Base-by-base conservation (phyloP, 495 filamentous ascomycete species). In the Lophiotrema nucula region DNA sequence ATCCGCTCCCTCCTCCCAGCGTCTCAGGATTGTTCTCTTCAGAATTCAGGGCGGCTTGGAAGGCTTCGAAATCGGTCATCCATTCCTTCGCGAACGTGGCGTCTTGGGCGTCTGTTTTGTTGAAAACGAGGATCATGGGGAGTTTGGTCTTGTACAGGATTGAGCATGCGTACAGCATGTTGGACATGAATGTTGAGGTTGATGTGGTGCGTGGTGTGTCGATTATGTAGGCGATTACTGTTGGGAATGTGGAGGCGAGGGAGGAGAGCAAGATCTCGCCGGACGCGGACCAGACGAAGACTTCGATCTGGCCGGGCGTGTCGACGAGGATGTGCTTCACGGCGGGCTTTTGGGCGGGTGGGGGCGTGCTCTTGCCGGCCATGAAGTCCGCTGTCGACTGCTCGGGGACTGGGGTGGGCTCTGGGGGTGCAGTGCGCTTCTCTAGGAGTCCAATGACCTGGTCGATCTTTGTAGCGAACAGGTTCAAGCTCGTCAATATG, bases 61-160 rank as follows among this genome's bases (percentile, higher is more conserved):
- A 99, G 13, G 88, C 84, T 60, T 97, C 92, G 66, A 95, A 97
- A 69, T 99, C 92, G 16, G 91, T 95, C 93, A 99, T 99, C 93
- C 93, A 99, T 70, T 97, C 91, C 76, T 96, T 95, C 8, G 90
- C 93, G 65, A 96, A 96, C 19, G 79, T 80, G 2, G 92, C 89
- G 66, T 93, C 88, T 68, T 93, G 86, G 4, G 93, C 88, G 69
- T 98, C 93, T 0, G 92, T 95, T 77, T 98, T 98, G 75, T 98
- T 98, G 77, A 97, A 97, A 2, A 97, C 93, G 15, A 98, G 72
- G 21, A 98, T 93, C 92, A 98, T 97, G 2, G 93, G 93, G 5
- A 98, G 78, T 68, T 93, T 95, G 6, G 92, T 97, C 76, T 97
- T 97, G 81, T 98, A 98, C 1, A 98, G 80, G 56, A 98, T 98